These are phyloP conservation scores for Daldinia eschscholtzii DNA, from an alignment of 2,329 filamentous ascomycete genomes.

Conservation along the genomic window DNA sequence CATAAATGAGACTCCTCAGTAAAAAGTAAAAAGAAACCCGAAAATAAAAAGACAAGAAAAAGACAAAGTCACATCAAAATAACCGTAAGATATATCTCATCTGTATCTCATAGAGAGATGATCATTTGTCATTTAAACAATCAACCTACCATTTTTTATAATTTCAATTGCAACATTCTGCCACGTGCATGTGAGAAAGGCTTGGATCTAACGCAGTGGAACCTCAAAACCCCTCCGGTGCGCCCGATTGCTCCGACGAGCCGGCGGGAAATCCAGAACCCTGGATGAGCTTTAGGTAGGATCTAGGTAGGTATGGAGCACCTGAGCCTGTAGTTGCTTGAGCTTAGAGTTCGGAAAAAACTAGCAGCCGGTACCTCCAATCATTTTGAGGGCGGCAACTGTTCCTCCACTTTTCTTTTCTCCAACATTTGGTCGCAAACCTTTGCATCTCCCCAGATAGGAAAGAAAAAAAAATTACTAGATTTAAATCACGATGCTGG, in stretches of 20 bases:
- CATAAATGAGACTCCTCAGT: constrained; percentile 13
- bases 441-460: constrained; percentile 25
- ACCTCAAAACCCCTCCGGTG: neutral
- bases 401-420: constrained; percentile 36
- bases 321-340: neutral
- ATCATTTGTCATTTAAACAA: constrained; percentile 20
- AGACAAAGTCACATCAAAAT: neutral
- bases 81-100: neutral
- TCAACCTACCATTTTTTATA: constrained; percentile 11
- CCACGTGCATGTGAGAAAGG: constrained; percentile 26
- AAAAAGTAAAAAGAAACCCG: neutral
- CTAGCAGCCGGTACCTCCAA: constrained; percentile 30
- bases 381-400: constrained; percentile 17
- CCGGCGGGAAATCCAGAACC: constrained; percentile 15
- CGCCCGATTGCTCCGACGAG: constrained; percentile 5
- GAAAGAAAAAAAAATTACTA: constrained; percentile 39
- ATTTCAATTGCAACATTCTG: constrained; percentile 4
- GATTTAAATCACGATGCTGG: constrained; percentile 38
- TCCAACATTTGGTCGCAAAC: constrained; percentile 40
- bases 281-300: constrained; percentile 13
- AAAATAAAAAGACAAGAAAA: neutral
- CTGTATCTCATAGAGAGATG: constrained; percentile 21
- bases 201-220: constrained; percentile 9
- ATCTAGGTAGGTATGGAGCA: neutral
- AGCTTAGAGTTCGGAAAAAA: constrained; percentile 34